Base-by-base conservation (phyloP, 106 monocot genomes). In the Dendrobium catenatum region DNA sequence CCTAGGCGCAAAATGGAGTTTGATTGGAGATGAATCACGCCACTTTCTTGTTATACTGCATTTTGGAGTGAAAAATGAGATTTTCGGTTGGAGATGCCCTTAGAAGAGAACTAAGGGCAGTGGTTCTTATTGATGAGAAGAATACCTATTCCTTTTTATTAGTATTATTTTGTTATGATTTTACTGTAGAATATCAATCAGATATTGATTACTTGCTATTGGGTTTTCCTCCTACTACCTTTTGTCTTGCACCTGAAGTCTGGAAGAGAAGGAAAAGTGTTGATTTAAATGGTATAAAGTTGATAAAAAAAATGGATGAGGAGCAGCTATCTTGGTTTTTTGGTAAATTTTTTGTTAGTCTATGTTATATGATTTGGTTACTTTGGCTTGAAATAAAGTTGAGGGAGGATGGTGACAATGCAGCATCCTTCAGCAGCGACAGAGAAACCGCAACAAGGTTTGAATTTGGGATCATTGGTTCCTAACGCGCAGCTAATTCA, bases 341-440 rank as follows among this genome's bases (percentile, higher is more conserved):
- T 74, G 74, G 74, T 42, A n/a, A 43, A 20, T 20, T 74, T 42
- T 42, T 10, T 22, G 72, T 72, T 37, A 37, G 37, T 16, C 44
- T 74, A 20, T 42, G 41, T 42, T 44, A 4, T 44, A 44, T 42
- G 43, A 44, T 74, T 74, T 42, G 44, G 43, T 74, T 74, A 42
- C 74, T 74, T 74, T 74, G 43, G 42, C 74, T 74, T 42, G 20
- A 74, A 74, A 74, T 44, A 74, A 74, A 44, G 74, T 20, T 7
- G 6, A 44, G 41, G 19, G n/a, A 74, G 42, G 74, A 74, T 44
- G 74, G 74, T 20, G 41, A 44, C 20, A 43, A 42, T 44, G 74
- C 74, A 74, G 74, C 74, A 74, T 8, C 74, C 74, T 74, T 44
- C 74, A 43, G 74, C 43, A 43, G 74, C 74, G 74, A 74, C 44